Evolutionary conservation across 192 early-diverging fungal species (phyloP).

Genomic region (Coemansia sp.): DNA sequence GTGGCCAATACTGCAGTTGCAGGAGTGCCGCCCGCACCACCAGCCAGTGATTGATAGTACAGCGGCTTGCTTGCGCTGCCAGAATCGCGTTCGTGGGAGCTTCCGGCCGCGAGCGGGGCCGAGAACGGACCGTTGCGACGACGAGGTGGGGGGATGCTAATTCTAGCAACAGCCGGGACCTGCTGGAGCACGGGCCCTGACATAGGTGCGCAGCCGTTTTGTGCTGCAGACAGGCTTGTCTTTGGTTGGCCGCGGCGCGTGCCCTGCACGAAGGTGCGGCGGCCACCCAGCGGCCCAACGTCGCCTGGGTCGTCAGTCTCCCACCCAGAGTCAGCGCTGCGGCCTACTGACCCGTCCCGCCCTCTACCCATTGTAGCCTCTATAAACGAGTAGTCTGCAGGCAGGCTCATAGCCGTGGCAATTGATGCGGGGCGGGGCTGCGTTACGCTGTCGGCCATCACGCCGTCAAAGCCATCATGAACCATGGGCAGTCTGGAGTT

Average conservation of each 20-base stretch:
- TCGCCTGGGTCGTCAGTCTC: slow-evolving; percentile 47
- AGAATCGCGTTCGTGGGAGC: not conserved
- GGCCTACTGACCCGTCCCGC: slow-evolving; percentile 1
- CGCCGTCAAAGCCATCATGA: slow-evolving; percentile 44
- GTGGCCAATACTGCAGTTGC: not conserved
- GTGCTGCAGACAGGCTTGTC: not conserved
- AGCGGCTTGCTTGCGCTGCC: slow-evolving; percentile 14
- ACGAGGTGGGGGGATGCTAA: slow-evolving; percentile 28
- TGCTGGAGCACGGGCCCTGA: not conserved
- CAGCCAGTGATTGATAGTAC: slow-evolving; percentile 34
- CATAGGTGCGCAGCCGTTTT: not conserved
- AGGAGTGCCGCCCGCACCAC: not conserved
- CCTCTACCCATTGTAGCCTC: not conserved
- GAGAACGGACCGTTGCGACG: slow-evolving; percentile 27
- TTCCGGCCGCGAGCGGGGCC: slow-evolving; percentile 21
- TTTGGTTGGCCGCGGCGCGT: not conserved
- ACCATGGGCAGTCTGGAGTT: slow-evolving; percentile 12
- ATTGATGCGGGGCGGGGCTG: slow-evolving; percentile 31
- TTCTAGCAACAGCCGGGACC: slow-evolving; percentile 11
- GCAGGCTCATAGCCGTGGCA: slow-evolving; percentile 26
- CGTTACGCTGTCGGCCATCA: slow-evolving; percentile 3
- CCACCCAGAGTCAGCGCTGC: slow-evolving; percentile 44
- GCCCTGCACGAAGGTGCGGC: not conserved
- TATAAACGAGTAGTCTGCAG: not conserved
- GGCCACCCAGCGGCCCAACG: not conserved